Conservation (phyloP, 768 basidiomycete genomes). For the Amanita inopinata region DNA sequence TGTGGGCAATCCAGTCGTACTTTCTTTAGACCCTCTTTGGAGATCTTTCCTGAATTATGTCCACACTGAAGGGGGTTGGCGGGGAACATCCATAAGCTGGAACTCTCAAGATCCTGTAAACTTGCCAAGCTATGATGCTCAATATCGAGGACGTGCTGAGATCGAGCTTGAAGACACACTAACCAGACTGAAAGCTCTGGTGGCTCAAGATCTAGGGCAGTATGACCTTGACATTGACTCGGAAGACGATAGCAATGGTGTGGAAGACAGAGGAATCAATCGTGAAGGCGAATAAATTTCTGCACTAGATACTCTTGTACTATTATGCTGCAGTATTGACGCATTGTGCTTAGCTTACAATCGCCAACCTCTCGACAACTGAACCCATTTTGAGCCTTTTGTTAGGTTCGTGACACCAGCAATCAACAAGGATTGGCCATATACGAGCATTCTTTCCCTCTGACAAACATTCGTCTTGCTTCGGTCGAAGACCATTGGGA, state of each 20-base stretch:
- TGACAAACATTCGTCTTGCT: background rate
- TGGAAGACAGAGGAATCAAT: background rate
- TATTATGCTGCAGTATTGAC: too few relatives aligned
- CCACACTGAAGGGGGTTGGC: constrained; percentile 41
- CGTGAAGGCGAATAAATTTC: background rate
- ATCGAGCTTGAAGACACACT: constrained; percentile 1
- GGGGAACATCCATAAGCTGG: constrained; percentile 2
- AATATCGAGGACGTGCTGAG: constrained; percentile 4
- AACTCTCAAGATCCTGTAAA: constrained; percentile 3
- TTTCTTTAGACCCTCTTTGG: constrained; percentile 58
- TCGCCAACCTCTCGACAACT: too few relatives aligned
- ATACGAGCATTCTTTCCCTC: background rate
- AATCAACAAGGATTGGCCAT: too few relatives aligned
- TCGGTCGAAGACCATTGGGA: background rate
- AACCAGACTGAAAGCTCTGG: background rate
- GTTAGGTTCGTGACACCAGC: background rate
- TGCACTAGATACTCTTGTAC: too few relatives aligned
- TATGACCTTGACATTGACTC: constrained; percentile 1
- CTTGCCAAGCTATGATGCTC: background rate
- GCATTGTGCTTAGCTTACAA: too few relatives aligned
- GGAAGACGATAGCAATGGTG: background rate
- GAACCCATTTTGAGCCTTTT: background rate
- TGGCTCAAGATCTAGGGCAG: constrained; percentile 1
- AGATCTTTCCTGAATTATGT: constrained; percentile 50
- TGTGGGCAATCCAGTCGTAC: constrained; percentile 47